A percentile compares a stretch with the other conserved stretches of the same genome.
phyloP scores from a whole-genome alignment of 441 rosid species.

The Populus tomentosa region DNA sequence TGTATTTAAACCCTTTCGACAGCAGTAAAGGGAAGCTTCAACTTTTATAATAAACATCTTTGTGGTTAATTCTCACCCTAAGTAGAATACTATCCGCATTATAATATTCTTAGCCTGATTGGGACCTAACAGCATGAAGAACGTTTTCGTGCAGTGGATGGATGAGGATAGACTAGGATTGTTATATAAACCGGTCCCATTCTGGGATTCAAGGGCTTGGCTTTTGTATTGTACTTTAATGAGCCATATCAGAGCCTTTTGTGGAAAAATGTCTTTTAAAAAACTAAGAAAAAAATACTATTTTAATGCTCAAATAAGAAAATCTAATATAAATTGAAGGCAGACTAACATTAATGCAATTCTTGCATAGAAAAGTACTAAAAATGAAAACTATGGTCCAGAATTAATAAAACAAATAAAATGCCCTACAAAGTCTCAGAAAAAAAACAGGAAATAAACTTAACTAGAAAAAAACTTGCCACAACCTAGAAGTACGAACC shows the following conservation, averaged over 20 bases:
- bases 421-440: background rate
- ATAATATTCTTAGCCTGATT: no score
- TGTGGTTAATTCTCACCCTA: no score
- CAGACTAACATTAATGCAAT: background rate
- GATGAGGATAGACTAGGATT: background rate
- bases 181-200: constrained; percentile 1
- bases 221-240: background rate
- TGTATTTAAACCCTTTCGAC: no score
- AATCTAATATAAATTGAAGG: no score
- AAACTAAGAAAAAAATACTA: no score
- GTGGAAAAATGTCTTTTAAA: no score
- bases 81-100: no score
- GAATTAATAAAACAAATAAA: background rate
- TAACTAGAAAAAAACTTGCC: background rate
- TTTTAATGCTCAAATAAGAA: no score
- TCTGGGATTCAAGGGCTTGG: background rate
- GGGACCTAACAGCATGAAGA: no score
- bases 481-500: background rate
- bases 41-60: no score
- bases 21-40: no score
- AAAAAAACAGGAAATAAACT: background rate
- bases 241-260: no score
- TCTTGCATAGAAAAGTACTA: background rate
- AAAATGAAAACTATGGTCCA: background rate
- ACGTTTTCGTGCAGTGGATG: background rate